Base-by-base conservation (phyloP, 108 stramenopile species). In the Chaetoceros muelleri region DNA sequence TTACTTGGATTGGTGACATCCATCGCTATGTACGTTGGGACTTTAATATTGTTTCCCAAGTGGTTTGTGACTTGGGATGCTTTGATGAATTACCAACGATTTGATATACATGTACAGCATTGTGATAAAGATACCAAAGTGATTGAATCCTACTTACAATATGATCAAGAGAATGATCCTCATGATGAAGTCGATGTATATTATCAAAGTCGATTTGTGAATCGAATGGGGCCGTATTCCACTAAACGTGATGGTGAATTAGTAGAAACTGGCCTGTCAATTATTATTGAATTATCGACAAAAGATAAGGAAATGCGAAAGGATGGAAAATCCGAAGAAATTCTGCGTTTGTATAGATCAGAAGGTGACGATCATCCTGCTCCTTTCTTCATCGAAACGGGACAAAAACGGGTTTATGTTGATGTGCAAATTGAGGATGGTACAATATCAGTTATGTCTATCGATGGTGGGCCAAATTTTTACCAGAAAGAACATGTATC, bases 381-480 rank as follows among this genome's bases (percentile, higher is more conserved):
- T 20, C 55, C 25, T 3, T 65, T 10, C 30, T 79, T 52, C 64
- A 76, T 82, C 48, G 78, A 82, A 22, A 60, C 68, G 18, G 44
- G 59, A 64, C 75, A 70, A 31, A 58, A 57, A 48, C 60, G 82
- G 44, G 69, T 60, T 20, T 84, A 84, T 55, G 69, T 58, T 40
- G 60, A 78, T 59, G 27, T 48, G 25, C 59, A 22, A 54, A 48
- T 24, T 20, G 24, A 64, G 29, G 26, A 52, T 52, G 64, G 44
- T 53, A 26, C 60, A n/a, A 24, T 45, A 31, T 21, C 59, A 20
- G 26, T 53, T 34, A 18, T 49, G 24, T 24, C 57, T 20, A 23
- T 69, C 2, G 55, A 71, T 49, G 82, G 82, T 29, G 69, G 75
- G 0, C 82, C 82, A 40, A 57, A 53, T 18, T 49, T 80, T 24